A percentile compares a stretch with the other conserved stretches of the same genome.
These are phyloP conservation scores for Blastomyces gilchristii DNA, from an alignment of 2,329 filamentous ascomycete genomes.

Conservation along the genomic window DNA sequence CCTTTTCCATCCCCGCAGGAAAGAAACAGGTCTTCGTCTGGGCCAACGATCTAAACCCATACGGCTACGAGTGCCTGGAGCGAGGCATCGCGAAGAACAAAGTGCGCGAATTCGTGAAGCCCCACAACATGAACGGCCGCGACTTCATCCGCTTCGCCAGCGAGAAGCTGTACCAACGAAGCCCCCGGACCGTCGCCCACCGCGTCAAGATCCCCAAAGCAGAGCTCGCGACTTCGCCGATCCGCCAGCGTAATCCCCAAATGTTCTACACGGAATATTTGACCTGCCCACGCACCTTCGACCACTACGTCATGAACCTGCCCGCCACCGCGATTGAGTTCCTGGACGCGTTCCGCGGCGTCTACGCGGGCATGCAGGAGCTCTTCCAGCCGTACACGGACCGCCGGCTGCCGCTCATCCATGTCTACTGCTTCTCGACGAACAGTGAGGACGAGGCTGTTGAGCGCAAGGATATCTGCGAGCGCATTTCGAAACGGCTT, in stretches of 20 bases:
- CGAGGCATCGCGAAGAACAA: conserved; percentile 69
- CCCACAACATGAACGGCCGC: conserved; percentile 74
- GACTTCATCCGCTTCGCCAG: conserved; percentile 66
- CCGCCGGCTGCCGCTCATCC: conserved; percentile 64
- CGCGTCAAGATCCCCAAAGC: not conserved
- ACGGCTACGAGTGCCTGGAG: conserved; percentile 63
- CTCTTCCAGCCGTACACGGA: conserved; percentile 54
- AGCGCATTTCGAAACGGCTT: conserved; percentile 53
- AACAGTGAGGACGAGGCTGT: conserved; percentile 66
- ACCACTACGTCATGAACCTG: conserved; percentile 98
- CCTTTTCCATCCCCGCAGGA: conserved; percentile 84
- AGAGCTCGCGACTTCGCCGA: conserved; percentile 29
- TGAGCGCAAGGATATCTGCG: conserved; percentile 50
- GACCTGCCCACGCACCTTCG: conserved; percentile 56
- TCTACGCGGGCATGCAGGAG: conserved; percentile 62
- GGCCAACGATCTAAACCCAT: conserved; percentile 94
- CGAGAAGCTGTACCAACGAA: conserved; percentile 39
- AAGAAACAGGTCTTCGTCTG: conserved; percentile 86
- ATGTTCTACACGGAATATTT: conserved; percentile 14
- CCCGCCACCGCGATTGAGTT: conserved; percentile 84
- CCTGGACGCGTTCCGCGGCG: conserved; percentile 62
- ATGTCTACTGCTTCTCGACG: conserved; percentile 88
- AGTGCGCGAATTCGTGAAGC: conserved; percentile 60
- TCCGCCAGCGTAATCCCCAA: conserved; percentile 20
- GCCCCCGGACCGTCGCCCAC: conserved; percentile 41